Evolutionary conservation across 1,284 basidiomycete genomes (phyloP), one percentile per base, ranked within the genome.

Genomic region (Grifola frondosa): DNA sequence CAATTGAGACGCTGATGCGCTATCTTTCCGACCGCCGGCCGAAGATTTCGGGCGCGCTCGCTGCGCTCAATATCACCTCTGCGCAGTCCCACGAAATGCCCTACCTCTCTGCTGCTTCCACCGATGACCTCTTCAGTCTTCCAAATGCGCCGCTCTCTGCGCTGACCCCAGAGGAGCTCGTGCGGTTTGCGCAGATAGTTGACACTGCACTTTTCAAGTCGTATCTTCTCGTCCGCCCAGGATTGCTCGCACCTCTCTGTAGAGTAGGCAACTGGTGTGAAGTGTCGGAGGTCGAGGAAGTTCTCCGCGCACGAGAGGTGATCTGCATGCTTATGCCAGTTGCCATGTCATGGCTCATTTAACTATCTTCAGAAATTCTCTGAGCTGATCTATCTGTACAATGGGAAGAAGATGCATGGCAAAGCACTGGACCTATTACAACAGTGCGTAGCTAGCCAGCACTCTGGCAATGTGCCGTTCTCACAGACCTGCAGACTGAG

Each of bases 211-310:
- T 99, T 51, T 95, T 99, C 71, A 97, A 97, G 67, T 87, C 88
- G 8, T 98, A 97, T 63, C 69, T 99, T 16, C 74, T 89, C 26
- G 87, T 88, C 22, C 77, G 89, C 43, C 94, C 96, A 0, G 81
- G 78, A 8, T 69, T 99, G 46, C 71, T 99, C 5, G 93, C 91
- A 0, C 82, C 91, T 19, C 66, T 99, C 31, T 98, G 96, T 65
- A 78, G 97, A 28, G 74, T 96, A 29, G 82, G 91, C 16, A 98
- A 98, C 65, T 99, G 94, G 92, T 98, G 95, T 66, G 93, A 98
- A 60, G 93, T 98, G 0, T 83, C 84, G 2, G 92, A 98, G 61
- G 92, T 99, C 0, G 94, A 98, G 62, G 90, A 89, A 59, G 80
- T 94, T 44, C 67, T 99, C 31, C 77, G 81, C 51, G 81, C 82